These are phyloP conservation scores for Boletellus ananiceps DNA, from an alignment of 768 basidiomycete species.

Conservation along the genomic window DNA sequence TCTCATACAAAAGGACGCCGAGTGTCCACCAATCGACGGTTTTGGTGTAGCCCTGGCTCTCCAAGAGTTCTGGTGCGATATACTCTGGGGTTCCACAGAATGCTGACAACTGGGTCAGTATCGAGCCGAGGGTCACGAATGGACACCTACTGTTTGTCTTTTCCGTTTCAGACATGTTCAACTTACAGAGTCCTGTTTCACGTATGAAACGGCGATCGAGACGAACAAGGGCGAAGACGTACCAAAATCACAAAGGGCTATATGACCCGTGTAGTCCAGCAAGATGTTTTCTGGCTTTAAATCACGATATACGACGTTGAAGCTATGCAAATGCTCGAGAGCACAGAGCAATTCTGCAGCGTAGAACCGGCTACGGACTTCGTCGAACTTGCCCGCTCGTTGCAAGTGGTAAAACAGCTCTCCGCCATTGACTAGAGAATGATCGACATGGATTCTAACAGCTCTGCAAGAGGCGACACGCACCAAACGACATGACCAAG, in stretches of 20 bases:
- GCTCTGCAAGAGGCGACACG: conserved; percentile 20
- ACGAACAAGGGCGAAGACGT: conserved; percentile 5
- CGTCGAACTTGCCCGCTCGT: conserved; percentile 93
- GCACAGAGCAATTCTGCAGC: conserved; percentile 96
- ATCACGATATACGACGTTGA: conserved; percentile 98
- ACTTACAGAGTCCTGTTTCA: conserved; percentile 69
- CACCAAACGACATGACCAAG: conserved; percentile 93
- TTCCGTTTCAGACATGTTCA: conserved; percentile 97
- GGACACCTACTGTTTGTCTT: conserved; percentile 83
- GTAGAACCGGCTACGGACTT: conserved; percentile 91
- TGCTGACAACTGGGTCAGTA: conserved; percentile 40
- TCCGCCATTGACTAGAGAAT: conserved; percentile 79
- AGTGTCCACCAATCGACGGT: conserved; percentile 99
- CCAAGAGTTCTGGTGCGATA: conserved; percentile 94
- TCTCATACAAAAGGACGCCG: conserved; percentile 93
- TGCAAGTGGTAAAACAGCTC: conserved; percentile 98
- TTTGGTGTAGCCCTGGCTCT: conserved; percentile 95
- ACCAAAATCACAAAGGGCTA: conserved; percentile 97
- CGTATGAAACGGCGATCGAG: conserved; percentile 1
- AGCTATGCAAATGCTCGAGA: conserved; percentile 91
- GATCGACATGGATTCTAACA: conserved; percentile 1
- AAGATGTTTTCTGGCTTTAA: conserved; percentile 98
- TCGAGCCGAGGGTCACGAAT: background rate
- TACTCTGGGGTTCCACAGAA: conserved; percentile 99
- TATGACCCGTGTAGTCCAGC: conserved; percentile 95